Evolutionary conservation across 2,329 filamentous ascomycete species (phyloP).

Genomic region (Davidsoniella australis): DNA sequence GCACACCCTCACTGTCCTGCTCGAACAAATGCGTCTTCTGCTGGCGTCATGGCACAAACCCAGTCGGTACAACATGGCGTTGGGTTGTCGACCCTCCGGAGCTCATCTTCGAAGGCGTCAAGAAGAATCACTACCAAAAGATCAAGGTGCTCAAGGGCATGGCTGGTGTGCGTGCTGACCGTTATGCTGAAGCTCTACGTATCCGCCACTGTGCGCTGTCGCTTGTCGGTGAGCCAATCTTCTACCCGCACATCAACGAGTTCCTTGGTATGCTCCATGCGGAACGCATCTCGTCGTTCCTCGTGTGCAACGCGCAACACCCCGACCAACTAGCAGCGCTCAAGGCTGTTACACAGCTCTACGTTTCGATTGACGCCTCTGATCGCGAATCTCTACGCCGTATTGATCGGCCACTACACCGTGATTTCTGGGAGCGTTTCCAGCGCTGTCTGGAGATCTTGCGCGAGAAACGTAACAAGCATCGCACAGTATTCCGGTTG

Average conservation of each 20-base stretch:
- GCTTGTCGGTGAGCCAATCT: conserved; percentile 93
- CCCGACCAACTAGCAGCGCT: conserved; percentile 74
- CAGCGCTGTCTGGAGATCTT: conserved; percentile 79
- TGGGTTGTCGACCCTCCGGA: conserved; percentile 90
- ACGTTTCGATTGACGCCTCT: conserved; percentile 88
- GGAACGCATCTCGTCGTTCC: conserved; percentile 79
- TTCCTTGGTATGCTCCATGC: conserved; percentile 68
- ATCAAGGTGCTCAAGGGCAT: conserved; percentile 95
- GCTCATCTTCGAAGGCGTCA: conserved; percentile 77
- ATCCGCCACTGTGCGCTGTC: conserved; percentile 87
- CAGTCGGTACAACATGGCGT: conserved; percentile 89
- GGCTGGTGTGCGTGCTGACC: conserved; percentile 77
- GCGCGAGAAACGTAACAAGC: conserved; percentile 62
- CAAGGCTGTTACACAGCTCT: conserved; percentile 79
- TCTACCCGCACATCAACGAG: conserved; percentile 94
- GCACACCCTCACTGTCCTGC: conserved; percentile 85
- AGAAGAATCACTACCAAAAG: conserved; percentile 85
- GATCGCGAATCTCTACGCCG: conserved; percentile 74
- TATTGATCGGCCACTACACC: conserved; percentile 82
- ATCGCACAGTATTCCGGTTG: conserved; percentile 85
- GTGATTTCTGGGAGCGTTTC: conserved; percentile 97
- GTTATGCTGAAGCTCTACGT: conserved; percentile 81
- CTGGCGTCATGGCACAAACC: conserved; percentile 95
- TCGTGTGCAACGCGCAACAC: conserved; percentile 95
- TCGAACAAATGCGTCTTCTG: conserved; percentile 98